Conservation (phyloP, 192 early-diverging fungal genomes). For the Phycomyces blakesleeanus region DNA sequence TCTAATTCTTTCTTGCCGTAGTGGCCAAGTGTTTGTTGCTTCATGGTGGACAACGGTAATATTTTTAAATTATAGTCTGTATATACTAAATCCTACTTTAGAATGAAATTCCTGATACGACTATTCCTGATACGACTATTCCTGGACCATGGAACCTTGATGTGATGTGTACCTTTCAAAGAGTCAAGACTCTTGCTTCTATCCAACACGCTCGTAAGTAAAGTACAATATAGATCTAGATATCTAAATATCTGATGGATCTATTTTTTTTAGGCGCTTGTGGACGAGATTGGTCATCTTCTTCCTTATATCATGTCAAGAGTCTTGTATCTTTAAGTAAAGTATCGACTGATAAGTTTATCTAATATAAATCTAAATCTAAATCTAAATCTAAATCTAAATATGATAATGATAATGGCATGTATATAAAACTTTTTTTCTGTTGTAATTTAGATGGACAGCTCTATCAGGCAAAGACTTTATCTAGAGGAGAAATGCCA, state of each 20-base stretch:
- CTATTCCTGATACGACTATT: too few relatives aligned
- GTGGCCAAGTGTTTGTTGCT: constrained; percentile 1
- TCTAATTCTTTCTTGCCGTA: not conserved
- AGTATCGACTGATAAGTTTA: not conserved
- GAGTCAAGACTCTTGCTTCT: not conserved
- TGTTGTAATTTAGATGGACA: not conserved
- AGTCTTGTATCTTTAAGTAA: not conserved
- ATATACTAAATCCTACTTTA: not conserved
- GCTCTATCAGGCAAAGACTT: not conserved
- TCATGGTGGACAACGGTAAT: not conserved
- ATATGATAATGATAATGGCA: too few relatives aligned
- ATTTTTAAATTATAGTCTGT: not conserved
- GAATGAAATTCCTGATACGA: not conserved
- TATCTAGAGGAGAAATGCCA: not conserved
- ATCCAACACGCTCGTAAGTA: not conserved
- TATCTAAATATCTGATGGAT: too few relatives aligned
- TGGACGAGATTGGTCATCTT: not conserved
- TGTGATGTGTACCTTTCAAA: not conserved
- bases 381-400: too few relatives aligned
- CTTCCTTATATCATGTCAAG: not conserved
- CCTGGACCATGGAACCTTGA: not conserved
- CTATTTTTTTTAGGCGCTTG: not conserved
- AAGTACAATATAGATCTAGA: too few relatives aligned
- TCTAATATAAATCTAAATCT: not conserved
- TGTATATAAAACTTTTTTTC: not conserved